phyloP scores from a whole-genome alignment of 805 yeast species.

The Saturnispora gosingensis region DNA sequence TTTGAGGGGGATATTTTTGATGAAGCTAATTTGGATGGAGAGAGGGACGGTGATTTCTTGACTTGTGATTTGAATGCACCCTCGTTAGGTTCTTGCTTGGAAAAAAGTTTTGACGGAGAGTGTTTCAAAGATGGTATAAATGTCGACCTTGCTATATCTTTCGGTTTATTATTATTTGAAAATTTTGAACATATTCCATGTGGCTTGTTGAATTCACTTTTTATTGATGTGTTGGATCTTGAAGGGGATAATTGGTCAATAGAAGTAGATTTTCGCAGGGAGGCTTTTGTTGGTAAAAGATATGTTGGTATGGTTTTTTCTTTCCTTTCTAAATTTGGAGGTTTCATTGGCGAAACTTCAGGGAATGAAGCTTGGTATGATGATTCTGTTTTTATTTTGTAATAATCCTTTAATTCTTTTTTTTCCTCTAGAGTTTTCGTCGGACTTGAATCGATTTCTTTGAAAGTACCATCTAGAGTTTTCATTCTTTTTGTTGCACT shows the following conservation, averaged over 20 bases:
- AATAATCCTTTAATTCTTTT: conserved; percentile 17
- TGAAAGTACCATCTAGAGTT: conserved; percentile 18
- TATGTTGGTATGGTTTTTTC: conserved; percentile 15
- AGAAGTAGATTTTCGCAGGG: conserved; percentile 12
- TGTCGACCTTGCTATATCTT: neutral
- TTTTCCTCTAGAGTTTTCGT: conserved; percentile 22
- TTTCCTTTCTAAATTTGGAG: conserved; percentile 4
- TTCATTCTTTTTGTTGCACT: conserved; percentile 26
- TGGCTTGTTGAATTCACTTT: neutral
- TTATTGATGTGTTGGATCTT: neutral
- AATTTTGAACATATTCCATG: neutral
- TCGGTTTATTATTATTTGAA: neutral
- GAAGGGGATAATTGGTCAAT: conserved; percentile 8
- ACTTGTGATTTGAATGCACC: neutral
- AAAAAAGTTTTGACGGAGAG: conserved; percentile 1
- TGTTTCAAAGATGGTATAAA: neutral
- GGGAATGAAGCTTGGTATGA: neutral
- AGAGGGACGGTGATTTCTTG: conserved; percentile 7
- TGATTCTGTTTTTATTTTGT: conserved; percentile 4
- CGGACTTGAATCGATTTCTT: conserved; percentile 25
- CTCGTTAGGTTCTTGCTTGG: neutral
- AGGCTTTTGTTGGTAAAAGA: conserved; percentile 18
- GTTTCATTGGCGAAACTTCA: neutral
- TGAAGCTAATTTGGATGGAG: conserved; percentile 7
- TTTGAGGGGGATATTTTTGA: conserved; percentile 16